phyloP scores from a whole-genome alignment of 768 basidiomycete species.

The Lactarius akahatsu region DNA sequence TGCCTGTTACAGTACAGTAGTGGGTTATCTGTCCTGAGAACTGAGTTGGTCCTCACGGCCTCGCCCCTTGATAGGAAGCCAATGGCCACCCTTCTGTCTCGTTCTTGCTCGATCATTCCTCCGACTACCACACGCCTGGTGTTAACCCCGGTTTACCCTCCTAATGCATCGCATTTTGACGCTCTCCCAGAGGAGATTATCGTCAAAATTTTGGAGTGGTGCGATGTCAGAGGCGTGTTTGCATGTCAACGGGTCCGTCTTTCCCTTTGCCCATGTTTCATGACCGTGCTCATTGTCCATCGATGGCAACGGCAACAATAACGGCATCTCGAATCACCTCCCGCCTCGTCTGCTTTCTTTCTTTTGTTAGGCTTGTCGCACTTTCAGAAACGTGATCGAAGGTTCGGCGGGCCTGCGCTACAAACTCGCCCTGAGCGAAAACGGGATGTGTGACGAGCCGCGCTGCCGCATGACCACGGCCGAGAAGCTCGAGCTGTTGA shows the following conservation, averaged over 20 bases:
- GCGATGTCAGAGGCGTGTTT: constrained; percentile 8
- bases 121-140: not conserved
- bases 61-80: too few species aligned
- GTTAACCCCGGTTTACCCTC: not conserved
- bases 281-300: not conserved
- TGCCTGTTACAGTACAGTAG: too few species aligned
- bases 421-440: constrained; percentile 16
- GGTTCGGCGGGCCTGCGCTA: constrained; percentile 15
- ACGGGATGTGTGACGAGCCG: constrained; percentile 19
- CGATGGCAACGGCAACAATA: not conserved
- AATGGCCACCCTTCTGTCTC: too few species aligned
- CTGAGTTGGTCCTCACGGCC: too few species aligned
- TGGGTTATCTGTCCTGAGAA: too few species aligned
- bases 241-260: constrained; percentile 18
- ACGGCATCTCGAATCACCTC: not conserved
- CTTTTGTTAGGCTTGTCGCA: constrained; percentile 11
- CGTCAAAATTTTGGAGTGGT: constrained; percentile 16
- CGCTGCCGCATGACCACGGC: constrained; percentile 1
- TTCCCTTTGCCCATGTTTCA: not conserved
- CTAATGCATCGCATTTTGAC: not conserved
- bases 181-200: constrained; percentile 17
- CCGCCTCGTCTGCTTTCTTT: not conserved
- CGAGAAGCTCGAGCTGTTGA: constrained; percentile 14
- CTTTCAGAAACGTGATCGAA: constrained; percentile 8
- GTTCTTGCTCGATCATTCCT: not conserved